These are phyloP conservation scores for Ophiorrhiza pumila DNA, from an alignment of 257 asterid species.

Conservation along the genomic window DNA sequence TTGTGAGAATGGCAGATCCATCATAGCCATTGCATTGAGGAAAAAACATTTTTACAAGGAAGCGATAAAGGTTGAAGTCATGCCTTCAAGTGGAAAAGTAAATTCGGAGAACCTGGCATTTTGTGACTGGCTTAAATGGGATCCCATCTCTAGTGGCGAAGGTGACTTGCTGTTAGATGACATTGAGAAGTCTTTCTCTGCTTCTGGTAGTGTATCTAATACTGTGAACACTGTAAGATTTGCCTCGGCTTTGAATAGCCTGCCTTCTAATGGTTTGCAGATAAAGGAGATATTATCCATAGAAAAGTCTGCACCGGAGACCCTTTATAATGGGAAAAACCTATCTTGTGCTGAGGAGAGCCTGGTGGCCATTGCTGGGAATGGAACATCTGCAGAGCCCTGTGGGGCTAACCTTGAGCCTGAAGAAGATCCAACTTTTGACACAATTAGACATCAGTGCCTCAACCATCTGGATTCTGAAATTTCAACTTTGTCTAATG, in stretches of 20 bases:
- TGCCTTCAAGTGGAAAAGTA: constrained; percentile 42
- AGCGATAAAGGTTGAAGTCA: constrained; percentile 64
- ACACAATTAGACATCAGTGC: constrained; percentile 18
- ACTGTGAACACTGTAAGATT: constrained; percentile 48
- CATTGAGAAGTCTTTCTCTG: constrained; percentile 65
- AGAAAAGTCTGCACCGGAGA: constrained; percentile 21
- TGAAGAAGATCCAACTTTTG: constrained; percentile 24
- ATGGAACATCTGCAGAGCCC: constrained; percentile 33
- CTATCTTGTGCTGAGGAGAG: constrained; percentile 28
- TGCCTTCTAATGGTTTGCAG: constrained; percentile 68
- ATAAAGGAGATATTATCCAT: constrained; percentile 43
- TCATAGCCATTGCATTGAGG: constrained; percentile 61
- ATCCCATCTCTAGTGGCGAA: constrained; percentile 92
- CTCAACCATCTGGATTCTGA: constrained; percentile 29
- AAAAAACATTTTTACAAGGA: constrained; percentile 70
- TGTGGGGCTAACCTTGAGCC: constrained; percentile 15
- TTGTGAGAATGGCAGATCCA: constrained; percentile 45
- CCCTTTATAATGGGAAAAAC: constrained; percentile 22
- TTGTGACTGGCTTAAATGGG: constrained; percentile 84
- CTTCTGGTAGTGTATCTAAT: constrained; percentile 33
- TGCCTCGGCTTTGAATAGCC: constrained; percentile 48
- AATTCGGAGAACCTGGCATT: constrained; percentile 31
- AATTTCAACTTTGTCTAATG: constrained; percentile 20
- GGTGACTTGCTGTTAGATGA: constrained; percentile 85
- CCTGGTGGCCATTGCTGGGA: constrained; percentile 29